Conservation (phyloP, 2,329 filamentous ascomycete genomes). For the Grosmannia clavigera region DNA sequence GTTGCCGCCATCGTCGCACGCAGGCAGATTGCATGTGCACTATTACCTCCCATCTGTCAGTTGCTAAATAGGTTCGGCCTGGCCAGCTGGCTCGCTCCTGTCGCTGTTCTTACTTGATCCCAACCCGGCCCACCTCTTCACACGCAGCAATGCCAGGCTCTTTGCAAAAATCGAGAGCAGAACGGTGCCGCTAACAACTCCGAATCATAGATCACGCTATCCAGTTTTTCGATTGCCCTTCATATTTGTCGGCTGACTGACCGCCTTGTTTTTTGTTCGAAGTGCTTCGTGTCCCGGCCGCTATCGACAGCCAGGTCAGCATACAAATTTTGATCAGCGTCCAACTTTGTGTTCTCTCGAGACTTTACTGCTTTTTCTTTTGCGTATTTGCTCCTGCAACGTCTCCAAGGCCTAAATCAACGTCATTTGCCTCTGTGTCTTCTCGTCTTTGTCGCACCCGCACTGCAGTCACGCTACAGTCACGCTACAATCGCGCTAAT, state of each 20-base stretch:
- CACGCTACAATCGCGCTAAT: background rate
- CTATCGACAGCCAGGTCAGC: background rate
- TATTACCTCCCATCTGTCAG: background rate
- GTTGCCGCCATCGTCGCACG: background rate
- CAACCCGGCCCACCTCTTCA: background rate
- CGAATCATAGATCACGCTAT: background rate
- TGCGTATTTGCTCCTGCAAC: background rate
- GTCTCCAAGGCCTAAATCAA: background rate
- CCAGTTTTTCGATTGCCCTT: background rate
- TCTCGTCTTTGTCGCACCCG: background rate
- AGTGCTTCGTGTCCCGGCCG: background rate
- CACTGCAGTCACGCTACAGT: background rate
- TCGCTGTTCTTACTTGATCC: background rate
- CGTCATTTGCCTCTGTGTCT: background rate
- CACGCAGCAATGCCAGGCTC: background rate
- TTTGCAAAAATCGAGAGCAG: background rate
- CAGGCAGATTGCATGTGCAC: background rate
- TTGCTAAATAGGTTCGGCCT: slow-evolving; percentile 2
- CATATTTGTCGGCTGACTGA: background rate
- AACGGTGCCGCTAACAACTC: background rate
- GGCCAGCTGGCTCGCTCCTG: slow-evolving; percentile 7
- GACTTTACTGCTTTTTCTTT: background rate
- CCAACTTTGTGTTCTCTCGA: background rate
- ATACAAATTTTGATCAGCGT: background rate
- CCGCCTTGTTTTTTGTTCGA: background rate